A percentile compares a stretch with the other conserved stretches of the same genome.
phyloP scores from a whole-genome alignment of 2,329 filamentous ascomycete species.

The Beauveria bassiana region DNA sequence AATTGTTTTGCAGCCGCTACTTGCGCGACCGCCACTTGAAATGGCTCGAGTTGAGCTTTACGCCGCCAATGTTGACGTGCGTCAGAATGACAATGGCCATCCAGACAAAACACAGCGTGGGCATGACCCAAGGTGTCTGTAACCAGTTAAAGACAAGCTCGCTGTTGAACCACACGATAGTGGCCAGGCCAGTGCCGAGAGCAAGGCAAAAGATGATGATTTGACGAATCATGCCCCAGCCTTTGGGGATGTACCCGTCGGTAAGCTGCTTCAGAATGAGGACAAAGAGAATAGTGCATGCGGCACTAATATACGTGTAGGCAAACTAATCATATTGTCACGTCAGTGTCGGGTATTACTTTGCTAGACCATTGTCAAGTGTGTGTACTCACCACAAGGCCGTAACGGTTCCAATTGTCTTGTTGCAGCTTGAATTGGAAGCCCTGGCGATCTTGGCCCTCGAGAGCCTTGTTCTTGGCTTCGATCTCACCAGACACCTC shows the following conservation, averaged over 20 bases:
- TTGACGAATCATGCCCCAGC: slow-evolving; percentile 26
- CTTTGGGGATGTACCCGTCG: slow-evolving; percentile 22
- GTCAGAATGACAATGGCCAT: slow-evolving; percentile 25
- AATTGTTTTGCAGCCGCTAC: neutral
- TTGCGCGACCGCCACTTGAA: slow-evolving; percentile 3
- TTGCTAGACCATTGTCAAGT: neutral
- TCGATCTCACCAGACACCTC: slow-evolving; percentile 21
- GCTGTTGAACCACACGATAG: slow-evolving; percentile 19
- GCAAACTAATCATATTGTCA: slow-evolving; percentile 20
- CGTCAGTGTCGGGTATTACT: neutral
- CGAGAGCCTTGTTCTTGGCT: slow-evolving; percentile 15
- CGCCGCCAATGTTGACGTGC: slow-evolving; percentile 16
- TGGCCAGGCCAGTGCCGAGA: slow-evolving; percentile 22
- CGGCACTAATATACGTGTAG: slow-evolving; percentile 26
- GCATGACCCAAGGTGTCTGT: slow-evolving; percentile 25
- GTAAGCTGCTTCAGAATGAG: slow-evolving; percentile 22
- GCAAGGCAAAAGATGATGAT: slow-evolving; percentile 23
- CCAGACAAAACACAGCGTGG: slow-evolving; percentile 28
- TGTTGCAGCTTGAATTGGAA: slow-evolving; percentile 19
- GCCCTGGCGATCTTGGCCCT: slow-evolving; percentile 12
- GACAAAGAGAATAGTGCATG: slow-evolving; percentile 25
- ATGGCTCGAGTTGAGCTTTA: slow-evolving; percentile 13
- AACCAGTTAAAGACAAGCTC: slow-evolving; percentile 16
- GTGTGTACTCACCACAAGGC: slow-evolving; percentile 23
- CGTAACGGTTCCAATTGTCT: slow-evolving; percentile 20